phyloP scores from a whole-genome alignment of 1,284 basidiomycete genomes.

The Porodaedalea pini region DNA sequence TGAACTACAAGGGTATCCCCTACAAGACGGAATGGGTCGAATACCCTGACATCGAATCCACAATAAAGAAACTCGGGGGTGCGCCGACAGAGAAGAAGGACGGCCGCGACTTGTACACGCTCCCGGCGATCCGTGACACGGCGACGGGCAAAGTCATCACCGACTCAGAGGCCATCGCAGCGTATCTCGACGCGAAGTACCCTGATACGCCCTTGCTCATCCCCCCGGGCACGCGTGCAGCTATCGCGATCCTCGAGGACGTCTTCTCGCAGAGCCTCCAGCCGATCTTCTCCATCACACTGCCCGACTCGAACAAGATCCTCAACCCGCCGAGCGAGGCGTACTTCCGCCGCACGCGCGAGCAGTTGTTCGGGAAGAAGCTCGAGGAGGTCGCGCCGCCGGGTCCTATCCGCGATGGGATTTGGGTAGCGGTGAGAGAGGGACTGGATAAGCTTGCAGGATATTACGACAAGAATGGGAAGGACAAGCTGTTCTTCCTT shows the following conservation, averaged over 20 bases:
- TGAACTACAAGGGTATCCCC: constrained; percentile 17
- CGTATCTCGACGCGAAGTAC: constrained; percentile 30
- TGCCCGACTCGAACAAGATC: background rate
- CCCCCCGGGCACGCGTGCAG: constrained; percentile 22
- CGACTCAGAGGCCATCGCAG: constrained; percentile 27
- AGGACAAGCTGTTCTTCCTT: constrained; percentile 24
- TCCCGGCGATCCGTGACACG: constrained; percentile 22
- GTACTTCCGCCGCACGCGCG: constrained; percentile 39
- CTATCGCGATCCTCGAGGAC: constrained; percentile 2
- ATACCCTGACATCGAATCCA: constrained; percentile 23
- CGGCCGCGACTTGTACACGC: constrained; percentile 8
- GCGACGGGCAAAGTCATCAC: constrained; percentile 14
- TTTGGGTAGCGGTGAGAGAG: constrained; percentile 33
- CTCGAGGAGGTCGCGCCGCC: constrained; percentile 33
- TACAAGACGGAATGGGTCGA: constrained; percentile 23
- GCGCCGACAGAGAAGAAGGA: constrained; percentile 16
- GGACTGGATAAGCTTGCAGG: constrained; percentile 29
- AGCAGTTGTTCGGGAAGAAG: constrained; percentile 32
- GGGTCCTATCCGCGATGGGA: constrained; percentile 3
- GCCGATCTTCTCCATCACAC: background rate
- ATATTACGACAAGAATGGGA: constrained; percentile 26
- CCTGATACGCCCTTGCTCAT: constrained; percentile 23
- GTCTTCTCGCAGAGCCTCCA: background rate
- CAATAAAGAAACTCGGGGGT: constrained; percentile 20
- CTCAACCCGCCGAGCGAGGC: constrained; percentile 32